A percentile compares a stretch with the other conserved stretches of the same genome.
Evolutionary conservation across 768 basidiomycete genomes (phyloP).

Genomic region (Rhizopogon vinicolor): DNA sequence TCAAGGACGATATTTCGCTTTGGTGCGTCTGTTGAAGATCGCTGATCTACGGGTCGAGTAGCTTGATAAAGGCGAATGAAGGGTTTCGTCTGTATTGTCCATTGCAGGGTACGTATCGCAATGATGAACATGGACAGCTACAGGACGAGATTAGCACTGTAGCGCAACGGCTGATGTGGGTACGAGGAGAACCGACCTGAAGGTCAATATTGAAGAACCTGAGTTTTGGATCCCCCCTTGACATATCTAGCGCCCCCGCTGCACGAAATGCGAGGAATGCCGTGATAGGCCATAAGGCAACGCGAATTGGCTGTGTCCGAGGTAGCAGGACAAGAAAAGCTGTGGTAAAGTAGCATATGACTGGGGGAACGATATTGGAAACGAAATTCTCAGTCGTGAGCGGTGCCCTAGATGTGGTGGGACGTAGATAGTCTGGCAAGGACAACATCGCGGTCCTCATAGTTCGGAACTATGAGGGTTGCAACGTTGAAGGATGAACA

Average conservation of each 20-base stretch:
- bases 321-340: slow-evolving; percentile 47
- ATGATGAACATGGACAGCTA: slow-evolving; percentile 12
- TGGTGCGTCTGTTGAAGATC: not conserved
- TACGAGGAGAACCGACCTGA: slow-evolving; percentile 3
- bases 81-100: slow-evolving; percentile 10
- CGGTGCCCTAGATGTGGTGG: slow-evolving; percentile 12
- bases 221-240: not conserved
- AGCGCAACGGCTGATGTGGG: not conserved
- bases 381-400: slow-evolving; percentile 29
- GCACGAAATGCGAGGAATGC: slow-evolving; percentile 38
- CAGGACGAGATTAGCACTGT: not conserved
- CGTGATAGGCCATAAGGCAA: slow-evolving; percentile 43
- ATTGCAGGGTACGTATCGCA: slow-evolving; percentile 12
- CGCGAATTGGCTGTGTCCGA: slow-evolving; percentile 36
- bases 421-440: slow-evolving; percentile 1
- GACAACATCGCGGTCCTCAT: too few species aligned
- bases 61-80: slow-evolving; percentile 6
- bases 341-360: slow-evolving; percentile 42
- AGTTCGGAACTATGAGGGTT: too few species aligned
- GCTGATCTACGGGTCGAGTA: not conserved
- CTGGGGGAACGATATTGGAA: slow-evolving; percentile 34
- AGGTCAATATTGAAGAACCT: slow-evolving; percentile 7
- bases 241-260: slow-evolving; percentile 12
- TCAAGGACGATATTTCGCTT: slow-evolving; percentile 20
- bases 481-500: too few species aligned